Percentiles rank a stretch among this genome's conserved stretches.
Evolutionary conservation across 768 basidiomycete genomes (phyloP).

Genomic region (Crassisporium funariophilum): DNA sequence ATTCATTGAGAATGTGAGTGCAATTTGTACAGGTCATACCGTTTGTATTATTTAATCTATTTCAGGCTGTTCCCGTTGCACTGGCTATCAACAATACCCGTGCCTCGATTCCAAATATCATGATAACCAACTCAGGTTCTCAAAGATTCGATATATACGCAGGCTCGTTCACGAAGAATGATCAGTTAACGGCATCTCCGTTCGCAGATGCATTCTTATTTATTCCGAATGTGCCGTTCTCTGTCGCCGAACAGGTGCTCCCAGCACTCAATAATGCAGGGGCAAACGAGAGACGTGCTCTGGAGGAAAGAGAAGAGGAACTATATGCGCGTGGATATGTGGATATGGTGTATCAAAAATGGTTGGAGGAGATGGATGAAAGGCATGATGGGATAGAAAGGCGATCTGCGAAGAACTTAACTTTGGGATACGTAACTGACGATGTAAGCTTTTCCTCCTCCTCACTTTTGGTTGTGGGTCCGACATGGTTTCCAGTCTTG

Average conservation of each 20-base stretch:
- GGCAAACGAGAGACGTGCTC: conserved; percentile 34
- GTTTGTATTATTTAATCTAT: conserved; percentile 8
- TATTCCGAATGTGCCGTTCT: conserved; percentile 54
- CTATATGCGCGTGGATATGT: conserved; percentile 53
- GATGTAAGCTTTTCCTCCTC: conserved; percentile 47
- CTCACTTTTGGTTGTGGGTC: neutral
- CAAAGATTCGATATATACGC: conserved; percentile 68
- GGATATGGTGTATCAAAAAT: conserved; percentile 49
- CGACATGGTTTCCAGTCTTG: conserved; percentile 49
- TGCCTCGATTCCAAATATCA: conserved; percentile 57
- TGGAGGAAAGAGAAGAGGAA: conserved; percentile 38
- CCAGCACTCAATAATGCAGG: conserved; percentile 52
- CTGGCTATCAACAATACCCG: conserved; percentile 67
- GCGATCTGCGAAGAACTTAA: conserved; percentile 52
- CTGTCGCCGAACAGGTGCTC: conserved; percentile 55
- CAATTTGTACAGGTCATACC: neutral
- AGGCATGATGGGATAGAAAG: conserved; percentile 35
- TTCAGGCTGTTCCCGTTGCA: conserved; percentile 54
- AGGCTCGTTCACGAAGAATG: conserved; percentile 78
- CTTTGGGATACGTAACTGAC: conserved; percentile 73
- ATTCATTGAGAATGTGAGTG: conserved; percentile 48
- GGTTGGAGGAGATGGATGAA: conserved; percentile 61
- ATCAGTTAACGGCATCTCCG: conserved; percentile 75
- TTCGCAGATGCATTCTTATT: conserved; percentile 67
- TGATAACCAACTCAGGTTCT: conserved; percentile 65